Conservation (phyloP, 345 rosid genomes). For the Linum lewisii region DNA sequence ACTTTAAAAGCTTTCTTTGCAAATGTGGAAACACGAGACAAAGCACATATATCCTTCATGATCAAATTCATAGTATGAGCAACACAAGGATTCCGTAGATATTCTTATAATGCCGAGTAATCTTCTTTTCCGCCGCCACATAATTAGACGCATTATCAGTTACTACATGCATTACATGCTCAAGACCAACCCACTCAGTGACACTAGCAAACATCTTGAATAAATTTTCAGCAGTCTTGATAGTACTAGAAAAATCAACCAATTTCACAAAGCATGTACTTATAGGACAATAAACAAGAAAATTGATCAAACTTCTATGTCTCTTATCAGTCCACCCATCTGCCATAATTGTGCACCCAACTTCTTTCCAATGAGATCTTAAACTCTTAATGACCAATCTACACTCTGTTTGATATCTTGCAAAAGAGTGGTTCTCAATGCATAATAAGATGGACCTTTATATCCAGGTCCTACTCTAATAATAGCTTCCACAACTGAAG, state of each 20-base stretch:
- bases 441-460: no score
- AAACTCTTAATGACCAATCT: not conserved
- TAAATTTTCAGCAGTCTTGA: not conserved
- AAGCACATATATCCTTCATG: not conserved
- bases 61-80: not conserved
- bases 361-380: not conserved
- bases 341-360: not conserved
- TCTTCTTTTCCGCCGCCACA: not conserved
- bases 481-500: not conserved
- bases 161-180: slow-evolving; percentile 3
- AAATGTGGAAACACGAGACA: not conserved
- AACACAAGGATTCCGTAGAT: not conserved
- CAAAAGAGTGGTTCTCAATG: no score
- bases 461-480: no score
- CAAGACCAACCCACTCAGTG: not conserved
- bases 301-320: not conserved
- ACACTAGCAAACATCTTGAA: not conserved
- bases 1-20: not conserved
- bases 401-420: not conserved
- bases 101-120: not conserved
- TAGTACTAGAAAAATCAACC: not conserved
- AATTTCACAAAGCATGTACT: slow-evolving; percentile 1
- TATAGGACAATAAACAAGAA: not conserved
- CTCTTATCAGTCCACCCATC: not conserved
- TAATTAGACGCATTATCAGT: not conserved